phyloP scores from a whole-genome alignment of 2,329 filamentous ascomycete species.

The Myriosclerotinia duriaeana region DNA sequence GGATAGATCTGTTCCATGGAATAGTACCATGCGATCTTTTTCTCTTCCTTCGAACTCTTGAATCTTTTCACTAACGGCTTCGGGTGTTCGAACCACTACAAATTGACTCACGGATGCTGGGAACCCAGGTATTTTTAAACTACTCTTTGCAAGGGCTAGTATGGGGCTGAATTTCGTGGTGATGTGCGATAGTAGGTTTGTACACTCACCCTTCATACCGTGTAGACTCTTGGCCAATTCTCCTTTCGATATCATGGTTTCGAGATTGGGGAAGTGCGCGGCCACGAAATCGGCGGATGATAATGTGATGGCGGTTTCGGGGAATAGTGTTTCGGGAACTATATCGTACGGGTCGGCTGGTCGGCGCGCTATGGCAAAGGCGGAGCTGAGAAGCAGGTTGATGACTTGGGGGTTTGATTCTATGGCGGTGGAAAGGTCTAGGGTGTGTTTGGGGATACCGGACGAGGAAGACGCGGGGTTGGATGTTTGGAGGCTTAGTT shows the following conservation, averaged over 20 bases:
- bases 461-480: neutral
- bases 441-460: neutral
- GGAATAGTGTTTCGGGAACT: too few relatives aligned
- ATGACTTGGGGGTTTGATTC: neutral
- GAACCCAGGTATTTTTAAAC: neutral
- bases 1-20: neutral
- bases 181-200: neutral
- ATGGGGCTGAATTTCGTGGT: neutral
- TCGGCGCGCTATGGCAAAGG: too few relatives aligned
- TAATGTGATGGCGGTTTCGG: too few relatives aligned
- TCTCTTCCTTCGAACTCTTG: too few relatives aligned
- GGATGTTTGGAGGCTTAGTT: neutral
- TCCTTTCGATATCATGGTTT: neutral
- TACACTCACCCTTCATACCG: neutral
- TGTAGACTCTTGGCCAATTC: neutral
- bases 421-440: neutral
- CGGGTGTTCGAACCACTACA: neutral
- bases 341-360: rapidly evolving
- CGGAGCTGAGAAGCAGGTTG: neutral
- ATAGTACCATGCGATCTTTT: neutral
- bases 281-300: neutral
- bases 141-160: neutral
- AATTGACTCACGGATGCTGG: neutral
- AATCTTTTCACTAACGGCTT: neutral
- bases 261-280: neutral